Evolutionary conservation across 176 grass and related monocot genomes (phyloP), one percentile per base, ranked within the genome.

Genomic region (Aegilops tauschii): DNA sequence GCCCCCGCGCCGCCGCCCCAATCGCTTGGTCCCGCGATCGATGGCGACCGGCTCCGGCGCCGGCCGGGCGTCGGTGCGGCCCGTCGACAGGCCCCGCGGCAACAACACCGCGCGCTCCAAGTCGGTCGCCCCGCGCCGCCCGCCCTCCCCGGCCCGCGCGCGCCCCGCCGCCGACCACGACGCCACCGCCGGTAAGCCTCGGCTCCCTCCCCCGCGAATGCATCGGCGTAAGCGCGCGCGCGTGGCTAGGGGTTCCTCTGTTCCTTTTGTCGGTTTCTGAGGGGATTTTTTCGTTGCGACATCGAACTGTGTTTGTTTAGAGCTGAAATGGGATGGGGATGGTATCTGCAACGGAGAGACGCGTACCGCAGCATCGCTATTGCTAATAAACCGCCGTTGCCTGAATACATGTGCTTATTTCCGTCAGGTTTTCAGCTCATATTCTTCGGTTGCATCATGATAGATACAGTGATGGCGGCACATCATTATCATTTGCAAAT

Each of bases 51-150:
- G 49, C 25, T 16, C 40, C n/a, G 74, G 73, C 69, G 58, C 42
- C 12, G 88, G 77, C 20, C 83, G 83, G 45, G 61, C 81, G 35
- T 56, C 76, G 28, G 45, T 44, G 69, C 80, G 85, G 74, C 16
- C 75, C 80, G 20, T 45, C 44, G 89, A 87, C 23, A 84, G 81
- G 85, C 29, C 80, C 68, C 61, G 76, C 35, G 25, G 47, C 78
- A 27, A 39, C n/a, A 61, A 49, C 29, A 25, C 25, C 59, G 75
- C 74, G 75, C 76, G 85, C 80, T 87, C 89, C 44, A 91, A 87
- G 66, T 91, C 85, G 59, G 85, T 84, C 42, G 75, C 42, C 31
- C 85, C 68, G 42, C 85, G 85, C 5, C 71, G 71, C 71, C 71
- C 40, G 23, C 80, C 85, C 31, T 80, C 84, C 54, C 79, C 84